phyloP scores from a whole-genome alignment of 129 eudicot species.

The Dittrichia graveolens region DNA sequence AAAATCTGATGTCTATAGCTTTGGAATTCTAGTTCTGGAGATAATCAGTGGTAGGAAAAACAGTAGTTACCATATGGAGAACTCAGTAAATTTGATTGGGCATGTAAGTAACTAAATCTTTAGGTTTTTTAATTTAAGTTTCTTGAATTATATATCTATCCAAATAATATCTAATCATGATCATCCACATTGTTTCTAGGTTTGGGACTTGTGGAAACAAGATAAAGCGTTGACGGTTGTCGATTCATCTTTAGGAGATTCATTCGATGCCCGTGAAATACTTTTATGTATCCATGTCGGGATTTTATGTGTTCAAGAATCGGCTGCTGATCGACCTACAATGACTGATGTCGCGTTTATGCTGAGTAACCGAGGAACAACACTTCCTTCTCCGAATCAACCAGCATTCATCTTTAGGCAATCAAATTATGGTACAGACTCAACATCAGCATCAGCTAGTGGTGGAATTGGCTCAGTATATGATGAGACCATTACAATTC shows the following conservation, averaged over 20 bases:
- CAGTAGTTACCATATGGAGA: constrained; percentile 41
- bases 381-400: constrained; percentile 45
- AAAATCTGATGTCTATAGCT: constrained; percentile 66
- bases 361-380: constrained; percentile 46
- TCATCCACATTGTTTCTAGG: constrained; percentile 33
- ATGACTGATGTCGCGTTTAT: constrained; percentile 52
- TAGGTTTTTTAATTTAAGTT: neutral
- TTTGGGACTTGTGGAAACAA: constrained; percentile 62
- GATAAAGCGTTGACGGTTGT: constrained; percentile 37
- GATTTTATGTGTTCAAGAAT: constrained; percentile 65
- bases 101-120: constrained; percentile 44
- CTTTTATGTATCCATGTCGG: constrained; percentile 56
- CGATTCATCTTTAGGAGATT: constrained; percentile 42
- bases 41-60: constrained; percentile 58
- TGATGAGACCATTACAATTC: constrained; percentile 28
- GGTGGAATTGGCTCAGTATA: constrained; percentile 19
- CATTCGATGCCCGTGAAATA: constrained; percentile 40
- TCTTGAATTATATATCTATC: neutral
- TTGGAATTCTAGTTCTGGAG: constrained; percentile 60
- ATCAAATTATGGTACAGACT: constrained; percentile 12
- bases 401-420: constrained; percentile 53
- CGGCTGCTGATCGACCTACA: constrained; percentile 53
- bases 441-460: constrained; percentile 29
- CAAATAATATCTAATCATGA: neutral
- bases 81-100: constrained; percentile 50